Evolutionary conservation across 495 filamentous ascomycete genomes (phyloP), one percentile per base, ranked within the genome.

Genomic region (Neurospora discreta): DNA sequence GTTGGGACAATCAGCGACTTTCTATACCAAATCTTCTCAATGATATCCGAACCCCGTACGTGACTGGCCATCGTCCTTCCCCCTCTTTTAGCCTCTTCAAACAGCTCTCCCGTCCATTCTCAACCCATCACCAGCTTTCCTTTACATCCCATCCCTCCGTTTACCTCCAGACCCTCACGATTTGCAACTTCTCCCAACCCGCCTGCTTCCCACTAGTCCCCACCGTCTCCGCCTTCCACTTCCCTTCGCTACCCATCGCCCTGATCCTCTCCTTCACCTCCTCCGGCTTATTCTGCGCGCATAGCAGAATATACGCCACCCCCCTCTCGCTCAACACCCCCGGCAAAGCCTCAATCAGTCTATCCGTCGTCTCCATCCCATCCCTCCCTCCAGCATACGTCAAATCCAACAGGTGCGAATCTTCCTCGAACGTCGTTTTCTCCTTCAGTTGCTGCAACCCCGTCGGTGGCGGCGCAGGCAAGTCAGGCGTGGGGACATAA

Each of bases 361-460:
- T 84, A 69, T 95, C 87, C 69, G 95, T 99, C 36, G 89, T 90
- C 83, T 95, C 93, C 94, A 99, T 99, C 30, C 95, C 95, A 78
- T 98, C 91, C 20, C 77, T 78, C 0, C 95, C 95, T 0, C 95
- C 95, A 1, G 92, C 95, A 78, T 96, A 98, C 20, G 93, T 91
- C 23, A 98, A 84, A 26, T 89, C 88, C n/a, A 98, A 85, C 41
- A 97, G 84, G 77, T 89, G 87, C n/a, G 90, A 93, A 71, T 95
- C 92, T 38, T 85, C 84, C 71, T 91, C 90, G 70, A 90, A 93
- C 60, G 80, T 76, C 8, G 77, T 77, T 39, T 18, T 71, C 11
- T 43, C 40, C 33, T 11, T 42, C 58, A 39, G 5, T 39, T 30
- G 18, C 23, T 39, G 16, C 41, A 68, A 18, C 30, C 43, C 39